phyloP scores from a whole-genome alignment of 2,329 filamentous ascomycete species.

The Colletotrichum cuscutae region DNA sequence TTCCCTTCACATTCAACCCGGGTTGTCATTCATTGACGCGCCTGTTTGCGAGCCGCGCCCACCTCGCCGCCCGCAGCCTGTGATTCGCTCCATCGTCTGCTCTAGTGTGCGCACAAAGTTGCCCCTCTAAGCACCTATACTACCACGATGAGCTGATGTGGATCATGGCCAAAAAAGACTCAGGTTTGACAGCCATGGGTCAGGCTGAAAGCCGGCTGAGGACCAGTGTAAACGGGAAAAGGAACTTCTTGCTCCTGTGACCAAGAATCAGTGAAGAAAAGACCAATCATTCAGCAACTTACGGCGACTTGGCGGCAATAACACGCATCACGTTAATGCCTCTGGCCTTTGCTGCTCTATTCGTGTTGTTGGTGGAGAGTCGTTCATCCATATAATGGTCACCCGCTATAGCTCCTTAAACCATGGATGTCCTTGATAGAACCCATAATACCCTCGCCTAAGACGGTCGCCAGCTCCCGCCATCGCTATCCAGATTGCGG shows the following conservation, averaged over 20 bases:
- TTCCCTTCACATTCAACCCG: conserved; percentile 6
- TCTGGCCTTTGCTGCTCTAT: conserved; percentile 6
- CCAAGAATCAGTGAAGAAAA: neutral
- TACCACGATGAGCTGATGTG: conserved; percentile 20
- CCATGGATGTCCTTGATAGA: conserved; percentile 29
- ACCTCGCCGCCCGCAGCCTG: conserved; percentile 19
- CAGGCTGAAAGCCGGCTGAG: conserved; percentile 14
- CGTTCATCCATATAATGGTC: conserved; percentile 37
- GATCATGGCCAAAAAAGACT: neutral
- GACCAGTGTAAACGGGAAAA: neutral
- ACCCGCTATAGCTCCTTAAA: conserved; percentile 26
- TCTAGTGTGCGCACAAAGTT: neutral
- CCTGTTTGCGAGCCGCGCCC: conserved; percentile 24
- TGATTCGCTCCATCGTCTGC: conserved; percentile 12
- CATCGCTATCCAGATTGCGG: conserved; percentile 15
- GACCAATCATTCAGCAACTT: conserved; percentile 17
- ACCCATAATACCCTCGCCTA: conserved; percentile 12
- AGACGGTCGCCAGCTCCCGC: conserved; percentile 28
- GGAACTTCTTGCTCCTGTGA: neutral
- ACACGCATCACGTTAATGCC: conserved; percentile 41
- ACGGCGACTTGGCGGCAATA: conserved; percentile 30
- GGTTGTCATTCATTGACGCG: conserved; percentile 15
- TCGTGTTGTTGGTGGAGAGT: conserved; percentile 14
- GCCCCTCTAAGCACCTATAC: neutral
- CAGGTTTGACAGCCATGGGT: neutral